A percentile compares a stretch with the other conserved stretches of the same genome.
phyloP scores from a whole-genome alignment of 495 filamentous ascomycete species.

The Trichoderma orchidacearum region DNA sequence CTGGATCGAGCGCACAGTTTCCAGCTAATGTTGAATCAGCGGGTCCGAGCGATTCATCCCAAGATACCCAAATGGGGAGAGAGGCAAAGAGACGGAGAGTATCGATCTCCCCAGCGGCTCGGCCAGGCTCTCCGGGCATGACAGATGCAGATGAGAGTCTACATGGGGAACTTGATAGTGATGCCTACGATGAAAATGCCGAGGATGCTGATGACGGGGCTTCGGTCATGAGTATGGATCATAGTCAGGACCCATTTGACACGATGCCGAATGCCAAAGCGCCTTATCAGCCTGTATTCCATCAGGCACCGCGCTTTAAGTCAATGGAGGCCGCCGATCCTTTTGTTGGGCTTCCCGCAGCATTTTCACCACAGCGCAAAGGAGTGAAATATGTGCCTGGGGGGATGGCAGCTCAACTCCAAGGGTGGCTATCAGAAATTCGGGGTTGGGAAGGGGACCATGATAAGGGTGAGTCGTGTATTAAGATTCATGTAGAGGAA shows the following conservation, averaged over 20 bases:
- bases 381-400: constrained; percentile 24
- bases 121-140: background rate
- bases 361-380: constrained; percentile 27
- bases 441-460: constrained; percentile 14
- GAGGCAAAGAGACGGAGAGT: background rate
- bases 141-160: background rate
- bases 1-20: background rate
- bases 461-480: background rate
- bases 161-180: background rate
- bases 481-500: constrained; percentile 13
- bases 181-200: background rate
- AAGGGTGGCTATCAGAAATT: constrained; percentile 31
- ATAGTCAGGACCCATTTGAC: background rate
- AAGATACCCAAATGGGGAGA: background rate
- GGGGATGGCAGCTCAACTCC: constrained; percentile 28
- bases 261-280: background rate
- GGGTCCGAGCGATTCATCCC: background rate
- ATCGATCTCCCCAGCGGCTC: background rate
- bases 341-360: constrained; percentile 13
- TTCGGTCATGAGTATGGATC: constrained; percentile 1
- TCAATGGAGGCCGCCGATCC: constrained; percentile 9
- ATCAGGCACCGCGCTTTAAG: constrained; percentile 26
- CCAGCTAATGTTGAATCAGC: background rate
- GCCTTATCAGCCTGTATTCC: constrained; percentile 16
- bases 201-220: constrained; percentile 3